These are phyloP conservation scores for Fusarium sp. DNA, from an alignment of 2,329 filamentous ascomycete species.

Conservation along the genomic window DNA sequence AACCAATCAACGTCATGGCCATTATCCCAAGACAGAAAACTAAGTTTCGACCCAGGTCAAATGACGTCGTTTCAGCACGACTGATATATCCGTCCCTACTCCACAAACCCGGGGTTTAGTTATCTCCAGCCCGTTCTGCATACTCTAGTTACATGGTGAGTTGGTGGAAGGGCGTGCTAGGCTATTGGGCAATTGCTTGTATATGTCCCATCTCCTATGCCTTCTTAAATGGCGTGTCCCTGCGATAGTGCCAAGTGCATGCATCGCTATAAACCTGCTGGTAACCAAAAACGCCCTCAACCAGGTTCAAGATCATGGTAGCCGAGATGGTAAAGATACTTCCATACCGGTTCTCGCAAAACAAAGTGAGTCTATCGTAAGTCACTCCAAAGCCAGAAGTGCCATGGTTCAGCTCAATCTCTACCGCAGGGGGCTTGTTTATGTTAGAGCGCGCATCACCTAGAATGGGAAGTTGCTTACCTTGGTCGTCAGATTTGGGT, in stretches of 20 bases:
- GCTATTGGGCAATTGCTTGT: neutral
- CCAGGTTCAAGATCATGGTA: constrained; percentile 58
- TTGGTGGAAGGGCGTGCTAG: neutral
- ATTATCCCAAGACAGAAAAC: neutral
- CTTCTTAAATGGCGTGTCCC: constrained; percentile 33
- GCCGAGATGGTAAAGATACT: constrained; percentile 53
- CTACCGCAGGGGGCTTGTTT: constrained; percentile 55
- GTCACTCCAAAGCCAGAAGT: constrained; percentile 58
- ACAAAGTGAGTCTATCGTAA: constrained; percentile 58
- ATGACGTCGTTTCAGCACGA: neutral
- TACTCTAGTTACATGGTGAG: neutral
- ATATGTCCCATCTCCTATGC: neutral
- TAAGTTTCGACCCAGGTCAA: neutral
- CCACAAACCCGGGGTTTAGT: neutral
- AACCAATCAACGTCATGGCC: neutral
- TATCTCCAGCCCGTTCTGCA: neutral
- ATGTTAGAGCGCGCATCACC: neutral
- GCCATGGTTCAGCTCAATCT: constrained; percentile 57
- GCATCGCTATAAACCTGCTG: constrained; percentile 38
- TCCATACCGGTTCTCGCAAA: constrained; percentile 49
- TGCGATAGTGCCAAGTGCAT: constrained; percentile 43
- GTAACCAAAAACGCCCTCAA: constrained; percentile 63
- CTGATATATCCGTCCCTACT: neutral
- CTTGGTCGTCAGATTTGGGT: constrained; percentile 52
- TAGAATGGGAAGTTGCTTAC: constrained; percentile 38